Evolutionary conservation across 2,329 filamentous ascomycete genomes (phyloP), one percentile per base, ranked within the genome.

Genomic region (Boeremia lycopersici): DNA sequence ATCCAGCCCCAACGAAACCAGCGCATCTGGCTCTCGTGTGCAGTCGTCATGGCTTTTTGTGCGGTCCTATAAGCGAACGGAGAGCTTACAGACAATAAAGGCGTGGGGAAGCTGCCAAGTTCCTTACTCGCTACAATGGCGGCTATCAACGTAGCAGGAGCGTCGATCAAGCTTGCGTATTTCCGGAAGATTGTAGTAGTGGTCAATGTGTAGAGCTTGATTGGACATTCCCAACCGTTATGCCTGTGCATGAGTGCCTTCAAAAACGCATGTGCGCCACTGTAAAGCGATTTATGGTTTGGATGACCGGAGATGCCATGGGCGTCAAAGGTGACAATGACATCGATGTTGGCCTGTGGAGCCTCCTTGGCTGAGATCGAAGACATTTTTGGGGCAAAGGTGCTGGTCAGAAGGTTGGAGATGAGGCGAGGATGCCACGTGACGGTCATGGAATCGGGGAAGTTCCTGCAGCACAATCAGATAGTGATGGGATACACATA

Each of bases 1-100:
- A 99, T 96, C 92, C 93, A 99, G 2, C 92, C 91, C 84, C 92
- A 98, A 7, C 95, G 86, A 72, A 98, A 99, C 95, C 95, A 99
- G 33, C 90, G 86, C 95, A 99, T 99, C 82, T 99, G 95, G 75
- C 92, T 97, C 77, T 86, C 82, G 79, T 99, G 95, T 26, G 90
- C 93, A 49, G 84, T 82, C 1, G 90, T 92, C 95, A 99, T 99
- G 29, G 95, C 93, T 49, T 79, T 82, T 78, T 93, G 89, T 7
- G 91, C 93, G 28, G 82, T 84, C 60, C 87, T 81, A 60, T 88
- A 85, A 50, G 82, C 81, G 4, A 76, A 71, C 13, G 91, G 80
- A 8, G 84, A 83, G 75, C 84, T 96, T 57, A 93, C 80, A 68
- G 89, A 92, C 31, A 96, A 72, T 47, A 96, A 74, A 1, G 82